phyloP scores from a whole-genome alignment of 306 rosid species.

The Pyrus communis region DNA sequence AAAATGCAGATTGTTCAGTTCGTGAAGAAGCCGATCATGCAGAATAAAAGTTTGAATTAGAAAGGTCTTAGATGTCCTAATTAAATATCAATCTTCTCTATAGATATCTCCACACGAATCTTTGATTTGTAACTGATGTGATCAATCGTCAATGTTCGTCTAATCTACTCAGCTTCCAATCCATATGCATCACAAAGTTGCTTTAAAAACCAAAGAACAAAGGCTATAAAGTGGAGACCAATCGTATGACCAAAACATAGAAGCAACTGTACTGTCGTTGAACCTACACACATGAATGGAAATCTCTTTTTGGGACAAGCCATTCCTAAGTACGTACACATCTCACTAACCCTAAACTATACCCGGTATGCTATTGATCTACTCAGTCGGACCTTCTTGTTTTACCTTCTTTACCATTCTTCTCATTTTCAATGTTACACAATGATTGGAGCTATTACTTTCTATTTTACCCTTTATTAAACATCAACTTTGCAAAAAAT shows the following conservation, averaged over 20 bases:
- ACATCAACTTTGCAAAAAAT: background rate
- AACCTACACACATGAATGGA: background rate
- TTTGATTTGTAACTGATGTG: conserved; percentile 4
- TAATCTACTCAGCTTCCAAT: conserved; percentile 12
- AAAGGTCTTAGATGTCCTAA: background rate
- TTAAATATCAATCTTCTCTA: background rate
- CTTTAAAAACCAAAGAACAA: conserved; percentile 10
- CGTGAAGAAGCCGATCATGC: too few species aligned
- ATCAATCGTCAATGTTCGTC: conserved; percentile 1
- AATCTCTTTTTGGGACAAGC: background rate
- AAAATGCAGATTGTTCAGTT: too few species aligned
- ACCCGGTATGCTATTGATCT: background rate
- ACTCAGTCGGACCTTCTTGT: background rate
- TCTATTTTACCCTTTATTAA: background rate
- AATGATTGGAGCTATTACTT: background rate
- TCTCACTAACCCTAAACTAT: background rate
- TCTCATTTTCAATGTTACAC: background rate
- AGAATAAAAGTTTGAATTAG: too few species aligned
- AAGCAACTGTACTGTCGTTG: conserved; percentile 12
- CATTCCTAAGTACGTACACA: background rate
- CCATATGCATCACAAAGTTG: conserved; percentile 2
- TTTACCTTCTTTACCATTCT: too few species aligned
- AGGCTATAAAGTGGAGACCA: conserved; percentile 18
- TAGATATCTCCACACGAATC: background rate
- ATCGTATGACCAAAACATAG: conserved; percentile 9